These are phyloP conservation scores for Leishmania tropica DNA, from an alignment of 208 protist genomes.

Conservation along the genomic window DNA sequence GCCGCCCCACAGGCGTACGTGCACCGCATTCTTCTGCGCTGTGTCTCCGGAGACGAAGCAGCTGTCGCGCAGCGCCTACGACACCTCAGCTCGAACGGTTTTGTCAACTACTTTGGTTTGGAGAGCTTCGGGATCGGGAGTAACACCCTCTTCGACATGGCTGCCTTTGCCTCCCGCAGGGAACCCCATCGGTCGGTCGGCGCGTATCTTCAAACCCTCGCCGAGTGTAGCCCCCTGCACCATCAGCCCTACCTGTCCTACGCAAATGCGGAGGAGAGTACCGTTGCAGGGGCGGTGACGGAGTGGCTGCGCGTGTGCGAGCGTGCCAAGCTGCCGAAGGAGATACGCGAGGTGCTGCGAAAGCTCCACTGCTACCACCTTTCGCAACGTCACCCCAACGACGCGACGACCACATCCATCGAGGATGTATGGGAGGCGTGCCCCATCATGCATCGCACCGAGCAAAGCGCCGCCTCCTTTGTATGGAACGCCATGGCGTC, in stretches of 20 bases:
- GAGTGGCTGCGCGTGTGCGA: conserved; percentile 51
- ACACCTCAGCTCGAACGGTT: conserved; percentile 41
- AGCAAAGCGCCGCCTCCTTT: conserved; percentile 58
- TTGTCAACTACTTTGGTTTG: conserved; percentile 88
- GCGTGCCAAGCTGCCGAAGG: conserved; percentile 31
- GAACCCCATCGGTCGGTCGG: conserved; percentile 48
- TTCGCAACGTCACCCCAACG: not conserved
- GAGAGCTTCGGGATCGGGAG: conserved; percentile 63
- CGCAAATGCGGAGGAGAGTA: conserved; percentile 60
- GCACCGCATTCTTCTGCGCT: conserved; percentile 73
- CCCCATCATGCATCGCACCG: conserved; percentile 17
- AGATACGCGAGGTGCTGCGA: conserved; percentile 31
- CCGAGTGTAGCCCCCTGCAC: conserved; percentile 69
- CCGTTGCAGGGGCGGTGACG: conserved; percentile 38
- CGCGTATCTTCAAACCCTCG: conserved; percentile 58
- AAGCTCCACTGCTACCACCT: conserved; percentile 40
- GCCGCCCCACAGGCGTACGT: conserved; percentile 37
- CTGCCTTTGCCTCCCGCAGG: conserved; percentile 37
- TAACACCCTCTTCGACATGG: conserved; percentile 68
- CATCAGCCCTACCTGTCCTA: conserved; percentile 62
- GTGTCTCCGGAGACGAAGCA: conserved; percentile 46
- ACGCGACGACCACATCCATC: conserved; percentile 8
- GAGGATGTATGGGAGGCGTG: conserved; percentile 39
- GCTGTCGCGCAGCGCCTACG: conserved; percentile 31
- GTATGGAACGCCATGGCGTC: conserved; percentile 89